Conservation (phyloP, 495 filamentous ascomycete species). For the Daldinia childiae region DNA sequence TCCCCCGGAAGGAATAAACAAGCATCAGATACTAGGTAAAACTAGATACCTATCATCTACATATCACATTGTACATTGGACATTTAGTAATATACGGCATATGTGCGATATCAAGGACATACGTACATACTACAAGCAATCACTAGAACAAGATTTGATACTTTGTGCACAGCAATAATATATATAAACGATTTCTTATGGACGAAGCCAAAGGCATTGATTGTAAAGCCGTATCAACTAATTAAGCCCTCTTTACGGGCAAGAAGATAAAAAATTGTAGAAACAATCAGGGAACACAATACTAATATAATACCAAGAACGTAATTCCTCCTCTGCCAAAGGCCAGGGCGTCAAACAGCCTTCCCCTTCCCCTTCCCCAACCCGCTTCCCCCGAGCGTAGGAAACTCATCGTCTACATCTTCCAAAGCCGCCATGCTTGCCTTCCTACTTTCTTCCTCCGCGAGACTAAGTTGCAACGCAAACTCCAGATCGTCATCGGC, state of each 20-base stretch:
- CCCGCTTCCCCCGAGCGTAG: slow-evolving; percentile 56
- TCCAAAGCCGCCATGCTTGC: slow-evolving; percentile 34
- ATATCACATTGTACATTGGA: no score
- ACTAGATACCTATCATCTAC: no score
- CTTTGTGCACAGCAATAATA: neutral
- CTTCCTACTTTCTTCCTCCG: slow-evolving; percentile 71
- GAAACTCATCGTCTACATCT: slow-evolving; percentile 66
- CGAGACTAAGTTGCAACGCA: slow-evolving; percentile 84
- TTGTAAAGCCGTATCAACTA: neutral
- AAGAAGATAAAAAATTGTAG: slow-evolving; percentile 13
- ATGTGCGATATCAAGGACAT: no score
- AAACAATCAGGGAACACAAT: neutral
- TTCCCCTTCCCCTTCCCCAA: slow-evolving; percentile 59
- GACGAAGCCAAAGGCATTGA: neutral
- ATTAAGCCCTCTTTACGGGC: slow-evolving; percentile 18
- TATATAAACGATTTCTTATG: neutral
- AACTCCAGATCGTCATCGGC: slow-evolving; percentile 79
- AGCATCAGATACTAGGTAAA: no score
- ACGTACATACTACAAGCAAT: no score
- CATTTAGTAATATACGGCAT: no score
- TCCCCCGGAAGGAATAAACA: neutral
- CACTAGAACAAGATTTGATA: no score
- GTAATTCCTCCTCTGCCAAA: neutral
- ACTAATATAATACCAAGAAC: slow-evolving; percentile 17
- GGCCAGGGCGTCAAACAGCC: slow-evolving; percentile 45